Percentiles rank a stretch among this genome's conserved stretches.
Evolutionary conservation across 805 yeast genomes (phyloP).

Genomic region (Yarrowia phangngaensis): DNA sequence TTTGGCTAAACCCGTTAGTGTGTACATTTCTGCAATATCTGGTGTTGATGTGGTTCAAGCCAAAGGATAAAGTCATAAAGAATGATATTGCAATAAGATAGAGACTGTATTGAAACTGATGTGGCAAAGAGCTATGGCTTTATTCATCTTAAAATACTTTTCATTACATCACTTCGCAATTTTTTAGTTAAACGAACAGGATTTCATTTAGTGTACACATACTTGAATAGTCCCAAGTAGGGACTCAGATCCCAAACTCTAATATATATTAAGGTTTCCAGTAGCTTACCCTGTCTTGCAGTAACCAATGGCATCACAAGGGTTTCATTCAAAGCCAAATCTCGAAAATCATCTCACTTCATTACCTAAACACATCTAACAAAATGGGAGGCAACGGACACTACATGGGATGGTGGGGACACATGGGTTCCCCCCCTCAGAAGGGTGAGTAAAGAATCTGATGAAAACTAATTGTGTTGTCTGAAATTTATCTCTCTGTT

Average conservation of each 20-base stretch:
- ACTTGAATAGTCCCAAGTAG: no score
- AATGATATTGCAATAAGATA: background rate
- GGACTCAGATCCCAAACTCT: no score
- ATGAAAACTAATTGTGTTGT: no score
- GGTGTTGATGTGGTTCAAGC: conserved; percentile 10
- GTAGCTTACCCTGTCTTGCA: conserved; percentile 19
- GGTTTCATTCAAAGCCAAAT: conserved; percentile 22
- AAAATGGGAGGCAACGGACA: conserved; percentile 67
- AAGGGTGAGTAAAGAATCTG: conserved; percentile 32
- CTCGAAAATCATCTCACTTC: conserved; percentile 26
- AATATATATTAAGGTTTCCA: conserved; percentile 10
- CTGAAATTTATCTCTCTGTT: no score
- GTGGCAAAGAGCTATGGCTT: no score
- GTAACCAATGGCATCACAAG: conserved; percentile 11
- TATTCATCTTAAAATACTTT: no score
- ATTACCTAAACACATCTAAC: conserved; percentile 24
- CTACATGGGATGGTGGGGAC: conserved; percentile 98
- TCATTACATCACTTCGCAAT: no score
- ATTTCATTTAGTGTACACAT: no score
- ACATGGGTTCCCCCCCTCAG: conserved; percentile 51
- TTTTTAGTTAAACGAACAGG: no score
- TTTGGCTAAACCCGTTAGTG: background rate
- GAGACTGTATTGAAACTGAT: no score
- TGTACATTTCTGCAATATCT: conserved; percentile 14
- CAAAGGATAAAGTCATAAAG: conserved; percentile 11